Conservation (phyloP, 2,329 filamentous ascomycete genomes). For the Calonectria pseudoreteaudii region DNA sequence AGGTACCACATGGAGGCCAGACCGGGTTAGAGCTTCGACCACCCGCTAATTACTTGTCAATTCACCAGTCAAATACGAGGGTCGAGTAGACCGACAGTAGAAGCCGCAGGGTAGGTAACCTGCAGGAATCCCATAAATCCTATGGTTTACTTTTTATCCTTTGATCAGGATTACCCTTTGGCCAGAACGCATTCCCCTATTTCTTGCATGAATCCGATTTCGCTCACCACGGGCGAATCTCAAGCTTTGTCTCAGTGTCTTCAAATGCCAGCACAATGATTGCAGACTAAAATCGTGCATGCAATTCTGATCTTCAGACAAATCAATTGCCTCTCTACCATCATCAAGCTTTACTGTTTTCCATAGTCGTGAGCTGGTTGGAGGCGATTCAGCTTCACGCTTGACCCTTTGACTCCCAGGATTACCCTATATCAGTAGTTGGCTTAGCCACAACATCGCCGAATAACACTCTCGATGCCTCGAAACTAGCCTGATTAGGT, state of each 20-base stretch:
- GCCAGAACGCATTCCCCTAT: neutral
- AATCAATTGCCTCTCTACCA: conserved; percentile 28
- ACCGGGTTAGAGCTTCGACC: conserved; percentile 24
- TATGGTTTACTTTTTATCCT: neutral
- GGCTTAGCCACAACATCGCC: neutral
- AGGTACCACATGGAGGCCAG: conserved; percentile 32
- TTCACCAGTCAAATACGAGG: conserved; percentile 30
- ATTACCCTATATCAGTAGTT: neutral
- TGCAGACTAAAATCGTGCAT: neutral
- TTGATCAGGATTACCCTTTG: neutral
- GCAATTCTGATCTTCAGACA: conserved; percentile 28
- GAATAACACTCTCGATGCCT: neutral
- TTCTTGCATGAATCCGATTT: neutral
- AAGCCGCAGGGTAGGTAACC: neutral
- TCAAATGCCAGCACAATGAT: neutral
- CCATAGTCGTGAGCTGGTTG: neutral
- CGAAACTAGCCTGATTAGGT: neutral
- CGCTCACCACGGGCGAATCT: neutral
- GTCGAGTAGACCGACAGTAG: neutral
- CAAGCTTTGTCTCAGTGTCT: neutral
- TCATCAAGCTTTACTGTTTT: conserved; percentile 30
- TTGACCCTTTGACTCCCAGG: conserved; percentile 17
- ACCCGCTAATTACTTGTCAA: conserved; percentile 3
- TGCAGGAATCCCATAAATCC: neutral
- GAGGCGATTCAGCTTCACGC: conserved; percentile 4